Base-by-base conservation (phyloP, 2,329 filamentous ascomycete species). In the Fusarium pseudograminearum region DNA sequence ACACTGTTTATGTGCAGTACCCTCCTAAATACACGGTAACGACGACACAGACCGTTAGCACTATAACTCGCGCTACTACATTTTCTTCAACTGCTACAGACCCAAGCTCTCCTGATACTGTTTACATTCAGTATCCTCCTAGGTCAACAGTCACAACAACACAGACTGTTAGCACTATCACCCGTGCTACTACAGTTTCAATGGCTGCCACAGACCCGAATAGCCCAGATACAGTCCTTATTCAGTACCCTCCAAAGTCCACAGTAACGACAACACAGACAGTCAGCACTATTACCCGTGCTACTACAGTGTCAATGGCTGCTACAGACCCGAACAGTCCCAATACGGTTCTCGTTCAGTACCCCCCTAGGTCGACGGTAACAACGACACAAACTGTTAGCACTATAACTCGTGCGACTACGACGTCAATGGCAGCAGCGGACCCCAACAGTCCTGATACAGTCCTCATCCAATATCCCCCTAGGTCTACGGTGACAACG, bases 191-290 rank as follows among this genome's bases (percentile, higher is more conserved):
- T 7, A 36, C 34, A 3, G 3, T 28, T 4, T 28, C 28, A 0
- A 10, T 9, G 4, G 9, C 28, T 28, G 28, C 28, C 4, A 11
- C 28, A 28, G 28, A 28, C 28, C 28, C 28, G 10, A 28, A 9
- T 4, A 10, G 9, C 4, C 28, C 28, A 11, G 28, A 30, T 3
- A 30, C 28, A 11, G 28, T 30, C 11, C 11, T 11, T 9, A 11
- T 30, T 30, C 28, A 30, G 28, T 30, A 12, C 5, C 28, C 66
- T 15, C 52, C 66, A 10, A 56, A 42, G 20, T 45, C 28, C 11
- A 61, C 57, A 4, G 28, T 61, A 11, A 61, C 58, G 14, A 59
- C 55, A 22, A 61, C 58, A 10, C 58, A 60, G 33, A 60, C 55
- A 12, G 53, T 47, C 16, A 34, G 16, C 33, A 34, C 33, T 18